Percentiles rank a stretch among this genome's conserved stretches.
phyloP scores from a whole-genome alignment of 345 rosid genomes.

The Hypericum perforatum region DNA sequence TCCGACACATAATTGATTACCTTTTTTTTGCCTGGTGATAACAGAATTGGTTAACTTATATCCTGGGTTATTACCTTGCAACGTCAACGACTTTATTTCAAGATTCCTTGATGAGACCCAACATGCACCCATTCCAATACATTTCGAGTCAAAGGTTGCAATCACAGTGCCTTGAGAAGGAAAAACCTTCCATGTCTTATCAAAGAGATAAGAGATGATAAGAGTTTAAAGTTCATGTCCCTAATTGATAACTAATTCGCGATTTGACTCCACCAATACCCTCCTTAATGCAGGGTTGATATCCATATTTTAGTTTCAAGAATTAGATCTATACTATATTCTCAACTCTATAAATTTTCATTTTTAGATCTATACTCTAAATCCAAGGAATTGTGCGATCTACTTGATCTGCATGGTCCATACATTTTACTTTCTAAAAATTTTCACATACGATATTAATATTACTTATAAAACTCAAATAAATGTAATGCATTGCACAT shows the following conservation, averaged over 20 bases:
- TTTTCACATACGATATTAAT: no score
- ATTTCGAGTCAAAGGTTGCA: conserved; percentile 41
- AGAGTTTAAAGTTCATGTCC: conserved; percentile 22
- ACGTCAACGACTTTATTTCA: conserved; percentile 5
- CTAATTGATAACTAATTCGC: conserved; percentile 13
- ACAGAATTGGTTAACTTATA: conserved; percentile 17
- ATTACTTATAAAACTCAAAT: no score
- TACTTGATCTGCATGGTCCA: no score
- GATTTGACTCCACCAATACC: conserved; percentile 26
- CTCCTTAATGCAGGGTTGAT: neutral
- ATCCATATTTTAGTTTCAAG: no score
- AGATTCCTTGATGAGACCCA: conserved; percentile 20
- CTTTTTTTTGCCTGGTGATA: no score
- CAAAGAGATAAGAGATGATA: conserved; percentile 10
- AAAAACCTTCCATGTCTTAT: conserved; percentile 22
- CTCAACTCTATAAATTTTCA: no score
- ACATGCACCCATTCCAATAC: conserved; percentile 20
- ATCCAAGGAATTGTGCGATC: no score
- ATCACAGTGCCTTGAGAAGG: conserved; percentile 32
- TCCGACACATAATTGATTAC: conserved; percentile 21
- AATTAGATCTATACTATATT: no score
- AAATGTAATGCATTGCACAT: no score
- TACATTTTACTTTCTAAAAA: no score
- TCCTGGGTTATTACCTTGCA: conserved; percentile 13
- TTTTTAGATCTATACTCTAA: no score